Evolutionary conservation across 2,329 filamentous ascomycete species (phyloP).

Genomic region (Paraphaeosphaeria minitans): DNA sequence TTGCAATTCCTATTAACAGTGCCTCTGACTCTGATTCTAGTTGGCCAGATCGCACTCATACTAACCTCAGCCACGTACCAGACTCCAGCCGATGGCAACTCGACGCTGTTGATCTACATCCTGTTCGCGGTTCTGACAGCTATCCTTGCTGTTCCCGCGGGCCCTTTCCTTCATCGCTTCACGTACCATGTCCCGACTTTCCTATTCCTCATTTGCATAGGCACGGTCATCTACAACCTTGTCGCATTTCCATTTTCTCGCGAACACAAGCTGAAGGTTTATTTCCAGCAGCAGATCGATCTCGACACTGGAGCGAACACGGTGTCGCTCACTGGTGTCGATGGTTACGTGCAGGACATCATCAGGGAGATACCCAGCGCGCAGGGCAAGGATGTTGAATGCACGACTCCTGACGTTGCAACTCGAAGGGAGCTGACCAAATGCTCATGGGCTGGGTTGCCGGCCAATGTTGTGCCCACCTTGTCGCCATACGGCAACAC

Average conservation of each 20-base stretch:
- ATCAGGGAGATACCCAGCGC: conserved; percentile 74
- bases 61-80: conserved; percentile 75
- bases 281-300: conserved; percentile 81
- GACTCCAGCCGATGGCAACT: conserved; percentile 82
- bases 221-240: conserved; percentile 84
- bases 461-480: conserved; percentile 66
- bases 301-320: conserved; percentile 71
- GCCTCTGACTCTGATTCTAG: conserved; percentile 76
- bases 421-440: conserved; percentile 60
- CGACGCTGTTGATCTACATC: conserved; percentile 73
- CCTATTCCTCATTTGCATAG: conserved; percentile 72
- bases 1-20: conserved; percentile 81
- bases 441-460: conserved; percentile 74
- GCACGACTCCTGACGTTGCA: conserved; percentile 46
- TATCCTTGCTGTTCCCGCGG: conserved; percentile 74
- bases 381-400: conserved; percentile 59
- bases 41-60: conserved; percentile 77
- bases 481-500: conserved; percentile 29
- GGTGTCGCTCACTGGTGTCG: conserved; percentile 58
- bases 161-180: conserved; percentile 86
- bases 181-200: conserved; percentile 82
- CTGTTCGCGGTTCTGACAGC: conserved; percentile 70
- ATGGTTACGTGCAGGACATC: conserved; percentile 56
- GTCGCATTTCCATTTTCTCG: conserved; percentile 85
- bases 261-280: conserved; percentile 80